Base-by-base conservation (phyloP, 495 filamentous ascomycete species). In the Xeromyces bisporus region DNA sequence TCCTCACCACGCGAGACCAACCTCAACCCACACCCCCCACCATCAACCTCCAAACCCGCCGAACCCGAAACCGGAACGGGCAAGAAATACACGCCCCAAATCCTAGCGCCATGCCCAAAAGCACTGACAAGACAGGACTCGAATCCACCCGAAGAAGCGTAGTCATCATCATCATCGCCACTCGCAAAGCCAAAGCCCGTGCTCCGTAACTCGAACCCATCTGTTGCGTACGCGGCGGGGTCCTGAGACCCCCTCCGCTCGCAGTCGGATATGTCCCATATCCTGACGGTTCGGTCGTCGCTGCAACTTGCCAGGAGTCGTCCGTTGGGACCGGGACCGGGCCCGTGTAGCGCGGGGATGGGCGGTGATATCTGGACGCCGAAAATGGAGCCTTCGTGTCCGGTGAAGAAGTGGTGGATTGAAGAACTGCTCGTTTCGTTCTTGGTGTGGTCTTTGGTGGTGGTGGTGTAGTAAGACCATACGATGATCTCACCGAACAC, bases 311-410 rank as follows among this genome's bases (percentile, higher is more conserved):
- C 79, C 2, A 99, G 55, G 8, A 92, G 38, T 26, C 80, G 62
- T n/a, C n/a, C n/a, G n/a, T n/a, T n/a, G n/a, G n/a, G n/a, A 12
- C 54, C 52, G 12, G 50, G 46, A 6, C 42, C 37, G 7, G 47
- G 55, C 3, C 42, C 38, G n/a, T 44, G 47, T 3, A 53, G 33
- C 7, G 45, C 38, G 7, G 42, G 33, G 3, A 86, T 57, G 21
- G 59, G 48, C 0, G 67, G 61, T 0, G 83, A 93, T 15, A 94
- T 77, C 6, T 67, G 61, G 7, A 96, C 75, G 5, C 80, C 85
- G 40, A 93, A 96, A 4, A 96, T 73, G 0, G 89, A 94, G 0
- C 89, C 89, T 38, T 96, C 84, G 41, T 99, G 89, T 0, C 85
- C 91, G 3, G 71, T 71, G 38, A 96, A 81, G 15, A 77, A 72